Evolutionary conservation across 495 filamentous ascomycete species (phyloP), one percentile per base, ranked within the genome.

Genomic region (Tirmania nivea): DNA sequence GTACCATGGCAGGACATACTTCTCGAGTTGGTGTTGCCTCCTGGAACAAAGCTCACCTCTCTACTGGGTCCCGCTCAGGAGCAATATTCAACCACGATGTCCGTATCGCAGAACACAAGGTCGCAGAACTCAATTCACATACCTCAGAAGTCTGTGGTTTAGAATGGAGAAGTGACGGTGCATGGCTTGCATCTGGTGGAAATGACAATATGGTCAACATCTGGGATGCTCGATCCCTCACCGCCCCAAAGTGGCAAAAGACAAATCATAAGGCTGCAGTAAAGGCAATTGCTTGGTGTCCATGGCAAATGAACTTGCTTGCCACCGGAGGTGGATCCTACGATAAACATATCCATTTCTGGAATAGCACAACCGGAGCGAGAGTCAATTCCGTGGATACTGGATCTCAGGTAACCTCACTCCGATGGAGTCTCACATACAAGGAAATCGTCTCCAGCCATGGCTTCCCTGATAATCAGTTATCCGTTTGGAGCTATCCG

Each of bases 51-150:
- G 90, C 95, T 66, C 81, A 89, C 51, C 75, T 99, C 49, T 94
- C 90, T 12, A 96, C 89, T 21, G 90, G 90, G 56, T 84, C 90
- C 35, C 81, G 92, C 59, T 89, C 82, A 60, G 90, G 90, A 20
- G 78, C 93, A n/a, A 87, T 96, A 57, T 95, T 79, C 78, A 96
- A 96, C 75, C 90, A 99, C 69, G 90, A 99, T 69, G 90, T 99
- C 57, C 88, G 90, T 60, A 80, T 99, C 59, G 92, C 90, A 21
- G 76, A 96, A 62, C 90, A 99, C 80, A 96, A 99, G 74, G 77
- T 86, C 51, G 92, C 90, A 36, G 89, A 95, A 73, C 85, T 99
- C 34, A 80, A 90, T 54, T 90, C 84, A 1, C 90, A 99, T 70
- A 93, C 86, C 35, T 90, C 87, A 0, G 92, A 99, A 66, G 92